Conservation (phyloP, 345 rosid species). For the Syzygium oleosum region DNA sequence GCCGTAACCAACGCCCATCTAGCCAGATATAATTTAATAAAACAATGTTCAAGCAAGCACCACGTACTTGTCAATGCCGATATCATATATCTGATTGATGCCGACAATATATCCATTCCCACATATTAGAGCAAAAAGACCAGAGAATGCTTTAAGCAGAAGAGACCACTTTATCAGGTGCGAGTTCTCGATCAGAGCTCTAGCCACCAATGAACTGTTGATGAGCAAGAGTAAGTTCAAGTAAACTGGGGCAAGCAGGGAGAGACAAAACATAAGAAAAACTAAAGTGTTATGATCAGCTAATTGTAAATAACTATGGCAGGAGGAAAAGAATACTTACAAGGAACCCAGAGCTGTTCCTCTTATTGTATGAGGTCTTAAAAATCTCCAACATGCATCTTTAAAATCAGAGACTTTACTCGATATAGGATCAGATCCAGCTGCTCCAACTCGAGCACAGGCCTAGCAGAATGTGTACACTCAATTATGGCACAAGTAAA, state of each 20-base stretch:
- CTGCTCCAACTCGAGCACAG: conserved; percentile 62
- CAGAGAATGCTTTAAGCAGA: conserved; percentile 71
- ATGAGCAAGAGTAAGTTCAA: not conserved
- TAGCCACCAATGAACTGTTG: conserved; percentile 80
- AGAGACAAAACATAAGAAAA: not conserved
- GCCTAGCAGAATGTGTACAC: conserved; percentile 43
- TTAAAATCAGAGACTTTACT: conserved; percentile 52
- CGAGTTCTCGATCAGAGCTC: conserved; percentile 82
- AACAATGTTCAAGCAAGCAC: not conserved
- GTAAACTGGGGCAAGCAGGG: not conserved
- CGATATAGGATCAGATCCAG: conserved; percentile 66
- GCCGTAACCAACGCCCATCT: not conserved
- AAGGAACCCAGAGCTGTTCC: conserved; percentile 86
- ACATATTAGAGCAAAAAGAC: conserved; percentile 82
- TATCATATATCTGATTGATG: conserved; percentile 96
- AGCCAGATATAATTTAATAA: not conserved
- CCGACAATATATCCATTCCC: conserved; percentile 98
- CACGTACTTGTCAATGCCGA: conserved; percentile 92
- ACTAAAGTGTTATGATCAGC: not conserved
- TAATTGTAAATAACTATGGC: not conserved
- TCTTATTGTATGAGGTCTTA: conserved; percentile 93
- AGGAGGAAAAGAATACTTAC: conserved; percentile 21
- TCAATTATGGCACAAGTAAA: conserved; percentile 1
- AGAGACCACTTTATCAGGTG: conserved; percentile 79
- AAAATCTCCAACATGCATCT: conserved; percentile 95